Evolutionary conservation across 345 rosid genomes (phyloP).

Genomic region (Arabidopsis suecica): DNA sequence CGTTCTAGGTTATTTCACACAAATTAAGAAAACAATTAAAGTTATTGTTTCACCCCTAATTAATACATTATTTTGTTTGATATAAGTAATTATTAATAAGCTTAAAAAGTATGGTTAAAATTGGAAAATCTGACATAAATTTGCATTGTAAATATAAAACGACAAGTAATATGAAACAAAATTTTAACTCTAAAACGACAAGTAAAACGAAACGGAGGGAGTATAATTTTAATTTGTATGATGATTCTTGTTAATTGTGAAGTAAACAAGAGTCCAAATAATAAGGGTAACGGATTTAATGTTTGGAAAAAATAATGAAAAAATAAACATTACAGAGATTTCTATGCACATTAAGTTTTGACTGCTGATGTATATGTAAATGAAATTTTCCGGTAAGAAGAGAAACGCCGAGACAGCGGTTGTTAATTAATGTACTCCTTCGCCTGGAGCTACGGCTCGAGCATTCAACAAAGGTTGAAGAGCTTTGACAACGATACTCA

Average conservation of each 20-base stretch:
- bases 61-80: too few relatives aligned
- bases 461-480: conserved; percentile 69
- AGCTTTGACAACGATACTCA: conserved; percentile 86
- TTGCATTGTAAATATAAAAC: too few relatives aligned
- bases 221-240: neutral
- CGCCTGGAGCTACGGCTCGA: conserved; percentile 55
- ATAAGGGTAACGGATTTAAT: neutral
- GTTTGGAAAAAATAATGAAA: neutral
- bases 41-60: too few relatives aligned
- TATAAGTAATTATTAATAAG: too few relatives aligned
- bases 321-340: conserved; percentile 15
- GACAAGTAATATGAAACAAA: too few relatives aligned
- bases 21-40: too few relatives aligned
- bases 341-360: conserved; percentile 37
- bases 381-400: neutral
- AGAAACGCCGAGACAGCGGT: conserved; percentile 8
- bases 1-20: too few relatives aligned
- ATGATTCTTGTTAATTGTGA: neutral
- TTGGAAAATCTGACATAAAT: too few relatives aligned
- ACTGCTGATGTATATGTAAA: conserved; percentile 13
- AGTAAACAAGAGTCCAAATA: conserved; percentile 5
- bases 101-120: too few relatives aligned
- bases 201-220: too few relatives aligned
- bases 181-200: too few relatives aligned
- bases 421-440: conserved; percentile 40